Base-by-base conservation (phyloP, 257 asterid genomes). In the Ilex asprella region DNA sequence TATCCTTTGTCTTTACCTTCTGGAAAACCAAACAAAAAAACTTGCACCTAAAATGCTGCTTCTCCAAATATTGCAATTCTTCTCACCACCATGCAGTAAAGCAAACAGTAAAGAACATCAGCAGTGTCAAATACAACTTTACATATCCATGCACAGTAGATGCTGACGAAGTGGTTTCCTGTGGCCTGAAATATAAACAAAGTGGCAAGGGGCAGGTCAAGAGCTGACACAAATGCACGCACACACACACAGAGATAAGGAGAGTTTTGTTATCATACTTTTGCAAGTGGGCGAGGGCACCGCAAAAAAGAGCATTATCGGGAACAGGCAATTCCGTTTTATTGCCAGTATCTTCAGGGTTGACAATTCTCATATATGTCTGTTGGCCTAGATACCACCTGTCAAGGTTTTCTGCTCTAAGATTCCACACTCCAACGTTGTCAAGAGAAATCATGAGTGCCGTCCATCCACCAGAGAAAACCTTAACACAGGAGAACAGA, bases 351-450 rank as follows among this genome's bases (percentile, higher is more conserved):
- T 53, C 57, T 53, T 53, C 57, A 16, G 57, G 57, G 11, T 53
- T 53, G 27, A 53, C 30, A 53, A 53, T 53, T 8, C 30, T 6
- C 27, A 53, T 53, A 14, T 53, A 53, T 10, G 57, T 53, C 11
- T 53, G 8, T 21, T 53, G 57, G 30, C 57, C 57, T 5, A 53
- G 15, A 53, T 53, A 53, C 57, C 57, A 53, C 15, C 57, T 53
- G 57, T 53, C 57, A 3, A 53, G 30, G 11, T 53, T 53, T 53
- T 53, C 57, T 21, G 30, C 5, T 53, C 57, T 53, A 5, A 53
- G 30, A 16, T 53, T 53, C 57, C 57, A 53, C 15, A 16, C 57
- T 53, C 57, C 57, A 14, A 53, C 57, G 11, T 53, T 53, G 57
- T 53, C 57, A 2, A 53, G 57, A 53, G 57, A 53, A 5, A 10